A percentile compares a stretch with the other conserved stretches of the same genome.
phyloP scores from a whole-genome alignment of 805 yeast species.

The Myxozyma mucilagina region DNA sequence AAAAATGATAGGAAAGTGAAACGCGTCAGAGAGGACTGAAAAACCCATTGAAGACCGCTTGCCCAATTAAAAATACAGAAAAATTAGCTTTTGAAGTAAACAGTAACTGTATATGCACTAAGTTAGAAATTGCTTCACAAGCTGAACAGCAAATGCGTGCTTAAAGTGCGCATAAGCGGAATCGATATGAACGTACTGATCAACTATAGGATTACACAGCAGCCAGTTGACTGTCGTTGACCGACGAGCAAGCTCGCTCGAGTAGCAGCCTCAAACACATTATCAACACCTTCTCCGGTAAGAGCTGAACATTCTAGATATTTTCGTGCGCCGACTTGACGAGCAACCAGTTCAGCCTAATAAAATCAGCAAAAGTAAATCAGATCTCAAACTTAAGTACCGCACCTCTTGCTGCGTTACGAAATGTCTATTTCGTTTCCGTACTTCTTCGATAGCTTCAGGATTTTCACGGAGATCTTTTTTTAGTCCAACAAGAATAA shows the following conservation, averaged over 20 bases:
- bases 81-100: no score
- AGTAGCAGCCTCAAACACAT: slow-evolving; percentile 88
- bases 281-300: slow-evolving; percentile 94
- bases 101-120: no score
- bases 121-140: neutral
- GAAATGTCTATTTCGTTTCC: slow-evolving; percentile 53
- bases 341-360: slow-evolving; percentile 71
- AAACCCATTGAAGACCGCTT: no score
- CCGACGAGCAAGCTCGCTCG: slow-evolving; percentile 70
- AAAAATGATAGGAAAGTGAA: no score
- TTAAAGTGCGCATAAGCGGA: neutral
- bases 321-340: slow-evolving; percentile 74
- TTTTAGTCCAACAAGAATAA: slow-evolving; percentile 78
- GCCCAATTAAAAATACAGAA: no score
- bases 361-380: neutral
- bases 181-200: neutral
- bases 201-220: slow-evolving; percentile 45
- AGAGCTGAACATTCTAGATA: slow-evolving; percentile 88
- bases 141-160: neutral
- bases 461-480: slow-evolving; percentile 66
- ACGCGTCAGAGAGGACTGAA: no score
- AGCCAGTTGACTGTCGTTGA: slow-evolving; percentile 47
- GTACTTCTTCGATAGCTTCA: slow-evolving; percentile 41
- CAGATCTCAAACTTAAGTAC: neutral
- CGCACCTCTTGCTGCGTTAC: slow-evolving; percentile 36